Evolutionary conservation across 306 rosid genomes (phyloP).

Genomic region (Rosa lucieae): DNA sequence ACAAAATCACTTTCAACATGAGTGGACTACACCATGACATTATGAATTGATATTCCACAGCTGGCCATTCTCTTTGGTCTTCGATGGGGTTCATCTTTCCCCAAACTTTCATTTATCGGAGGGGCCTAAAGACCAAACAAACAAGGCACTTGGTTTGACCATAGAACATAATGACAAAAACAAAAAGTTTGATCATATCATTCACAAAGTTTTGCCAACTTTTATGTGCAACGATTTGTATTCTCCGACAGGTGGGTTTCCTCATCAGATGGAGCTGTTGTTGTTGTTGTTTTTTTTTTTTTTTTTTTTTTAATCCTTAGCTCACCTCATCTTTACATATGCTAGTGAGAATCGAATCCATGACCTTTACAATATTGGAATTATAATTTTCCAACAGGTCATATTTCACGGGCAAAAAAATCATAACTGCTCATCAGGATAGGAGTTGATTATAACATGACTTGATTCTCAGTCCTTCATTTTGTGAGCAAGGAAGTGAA

Average conservation of each 20-base stretch:
- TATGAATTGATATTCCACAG: neutral
- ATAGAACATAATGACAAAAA: neutral
- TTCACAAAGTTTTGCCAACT: neutral
- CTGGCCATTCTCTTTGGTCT: constrained; percentile 14
- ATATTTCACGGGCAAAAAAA: no score
- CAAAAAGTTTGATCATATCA: neutral
- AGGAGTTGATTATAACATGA: neutral
- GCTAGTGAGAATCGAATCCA: no score
- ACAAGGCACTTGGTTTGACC: constrained; percentile 11
- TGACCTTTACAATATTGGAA: no score
- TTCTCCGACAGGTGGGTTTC: constrained; percentile 4
- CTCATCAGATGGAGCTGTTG: neutral
- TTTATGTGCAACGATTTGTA: neutral
- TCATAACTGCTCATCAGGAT: no score
- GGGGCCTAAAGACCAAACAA: constrained; percentile 1
- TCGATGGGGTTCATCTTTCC: neutral
- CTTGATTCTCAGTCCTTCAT: neutral
- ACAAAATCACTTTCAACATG: constrained; percentile 7
- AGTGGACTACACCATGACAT: neutral
- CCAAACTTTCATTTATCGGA: neutral
- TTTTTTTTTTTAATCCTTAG: no score
- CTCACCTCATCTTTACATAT: no score
- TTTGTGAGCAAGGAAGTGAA: neutral
- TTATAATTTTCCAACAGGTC: no score
- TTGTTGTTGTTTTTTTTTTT: no score